These are phyloP conservation scores for Xylaria sp. DNA, from an alignment of 2,329 filamentous ascomycete genomes.

Conservation along the genomic window DNA sequence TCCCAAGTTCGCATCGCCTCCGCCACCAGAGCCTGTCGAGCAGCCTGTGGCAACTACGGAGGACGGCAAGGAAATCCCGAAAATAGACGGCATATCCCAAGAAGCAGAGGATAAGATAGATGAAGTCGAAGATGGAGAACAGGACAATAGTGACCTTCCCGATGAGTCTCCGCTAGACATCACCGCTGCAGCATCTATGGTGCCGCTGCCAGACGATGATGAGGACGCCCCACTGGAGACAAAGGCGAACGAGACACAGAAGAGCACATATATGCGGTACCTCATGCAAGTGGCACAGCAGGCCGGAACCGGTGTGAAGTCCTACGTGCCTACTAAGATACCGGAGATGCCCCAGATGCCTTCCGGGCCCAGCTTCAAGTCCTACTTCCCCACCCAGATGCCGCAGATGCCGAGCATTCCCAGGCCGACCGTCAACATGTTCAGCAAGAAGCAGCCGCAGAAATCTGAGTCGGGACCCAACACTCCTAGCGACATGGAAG, in stretches of 20 bases:
- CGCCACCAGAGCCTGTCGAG: constrained; percentile 43
- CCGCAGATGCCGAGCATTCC: constrained; percentile 41
- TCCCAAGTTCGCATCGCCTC: constrained; percentile 47
- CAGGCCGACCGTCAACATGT: constrained; percentile 35
- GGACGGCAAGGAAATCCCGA: constrained; percentile 36
- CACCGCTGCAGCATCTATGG: constrained; percentile 53
- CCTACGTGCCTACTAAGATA: constrained; percentile 50
- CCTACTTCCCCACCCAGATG: constrained; percentile 37
- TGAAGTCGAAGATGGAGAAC: constrained; percentile 20
- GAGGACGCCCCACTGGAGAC: constrained; percentile 36
- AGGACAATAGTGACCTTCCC: constrained; percentile 33
- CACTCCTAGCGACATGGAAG: not conserved
- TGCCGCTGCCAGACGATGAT: constrained; percentile 49
- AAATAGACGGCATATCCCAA: constrained; percentile 28
- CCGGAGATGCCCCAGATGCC: constrained; percentile 40
- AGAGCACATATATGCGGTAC: constrained; percentile 51
- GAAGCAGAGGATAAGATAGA: constrained; percentile 16
- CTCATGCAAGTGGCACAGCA: constrained; percentile 54
- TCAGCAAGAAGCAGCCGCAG: constrained; percentile 25
- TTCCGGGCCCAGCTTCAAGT: constrained; percentile 39
- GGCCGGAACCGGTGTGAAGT: constrained; percentile 49
- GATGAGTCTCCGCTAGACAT: constrained; percentile 55
- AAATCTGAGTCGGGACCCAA: not conserved
- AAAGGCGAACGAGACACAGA: constrained; percentile 40
- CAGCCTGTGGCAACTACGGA: constrained; percentile 39